Evolutionary conservation across 495 filamentous ascomycete genomes (phyloP), one percentile per base, ranked within the genome.

Genomic region (Articulospora tetracladia): DNA sequence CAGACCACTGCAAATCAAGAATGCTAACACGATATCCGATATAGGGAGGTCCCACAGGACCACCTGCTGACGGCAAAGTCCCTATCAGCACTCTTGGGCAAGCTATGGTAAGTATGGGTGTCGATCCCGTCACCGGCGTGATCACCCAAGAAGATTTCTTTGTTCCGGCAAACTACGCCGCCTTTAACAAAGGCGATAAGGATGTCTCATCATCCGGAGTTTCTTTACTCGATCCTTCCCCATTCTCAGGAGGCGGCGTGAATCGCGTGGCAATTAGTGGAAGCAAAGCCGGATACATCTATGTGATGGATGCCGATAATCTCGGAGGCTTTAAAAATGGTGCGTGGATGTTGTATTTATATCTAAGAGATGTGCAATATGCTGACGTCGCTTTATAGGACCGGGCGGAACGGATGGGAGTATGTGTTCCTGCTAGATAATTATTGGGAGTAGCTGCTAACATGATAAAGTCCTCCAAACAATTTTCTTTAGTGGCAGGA

Each of bases 251-350:
- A 32, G 64, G 66, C 44, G 67, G 68, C 19, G 71, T 74, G 30
- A 67, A 64, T 26, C 71, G 73, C 3, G 68, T 78, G 19, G 72
- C 69, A 3, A 66, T 77, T n/a, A 69, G 70, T 6, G 69, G 67
- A 24, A 72, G 75, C n/a, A 78, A 78, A 61, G 72, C 69, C 39
- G 75, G 69, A 4, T 75, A 75, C 61, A 70, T 71, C n/a, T 78
- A 78, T 44, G 61, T 77, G 49, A 65, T 76, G 36, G 74, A 79
- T 55, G 68, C 71, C 6, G 70, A 77, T 60, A 74, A 77, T 55
- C 22, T 57, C 22, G 54, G 54, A n/a, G 54, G 54, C 6, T 57
- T 22, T 39, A 58, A 39, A 53, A 68, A 72, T 28, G 76, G 44
- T 48, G n/a, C 7, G 51, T 13, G 6, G 7, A n/a, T n/a, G n/a